phyloP scores from a whole-genome alignment of 2,329 filamentous ascomycete genomes.

The Aureobasidium sp. region DNA sequence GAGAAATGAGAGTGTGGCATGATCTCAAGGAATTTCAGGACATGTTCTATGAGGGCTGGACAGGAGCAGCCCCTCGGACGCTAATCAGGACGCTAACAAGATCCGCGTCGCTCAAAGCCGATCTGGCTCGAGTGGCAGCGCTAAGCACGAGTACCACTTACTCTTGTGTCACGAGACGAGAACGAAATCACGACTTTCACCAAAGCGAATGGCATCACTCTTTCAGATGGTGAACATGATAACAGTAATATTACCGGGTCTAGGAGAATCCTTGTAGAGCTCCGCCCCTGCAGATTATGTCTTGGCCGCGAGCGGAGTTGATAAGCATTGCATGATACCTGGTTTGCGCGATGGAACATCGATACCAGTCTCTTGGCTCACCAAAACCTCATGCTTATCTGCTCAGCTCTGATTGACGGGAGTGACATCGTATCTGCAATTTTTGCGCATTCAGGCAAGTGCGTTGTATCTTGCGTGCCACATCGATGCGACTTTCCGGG shows the following conservation, averaged over 20 bases:
- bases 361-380: slow-evolving; percentile 8
- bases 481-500: neutral
- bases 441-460: neutral
- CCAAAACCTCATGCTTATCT: neutral
- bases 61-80: slow-evolving; percentile 1
- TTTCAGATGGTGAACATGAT: neutral
- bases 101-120: neutral
- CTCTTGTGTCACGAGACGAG: slow-evolving; percentile 8
- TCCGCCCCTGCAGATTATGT: neutral
- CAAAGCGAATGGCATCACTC: neutral
- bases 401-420: slow-evolving; percentile 7
- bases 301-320: neutral
- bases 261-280: neutral
- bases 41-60: slow-evolving; percentile 5
- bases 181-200: neutral
- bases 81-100: neutral
- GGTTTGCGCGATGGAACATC: neutral
- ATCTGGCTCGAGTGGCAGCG: neutral
- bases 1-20: neutral
- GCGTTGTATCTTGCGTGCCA: neutral
- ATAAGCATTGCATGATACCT: neutral
- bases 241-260: neutral
- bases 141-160: neutral
- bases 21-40: neutral
- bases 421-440: neutral